A percentile compares a stretch with the other conserved stretches of the same genome.
These are phyloP conservation scores for Parasarocladium wereldwijsianum DNA, from an alignment of 2,329 filamentous ascomycete species.

Conservation along the genomic window DNA sequence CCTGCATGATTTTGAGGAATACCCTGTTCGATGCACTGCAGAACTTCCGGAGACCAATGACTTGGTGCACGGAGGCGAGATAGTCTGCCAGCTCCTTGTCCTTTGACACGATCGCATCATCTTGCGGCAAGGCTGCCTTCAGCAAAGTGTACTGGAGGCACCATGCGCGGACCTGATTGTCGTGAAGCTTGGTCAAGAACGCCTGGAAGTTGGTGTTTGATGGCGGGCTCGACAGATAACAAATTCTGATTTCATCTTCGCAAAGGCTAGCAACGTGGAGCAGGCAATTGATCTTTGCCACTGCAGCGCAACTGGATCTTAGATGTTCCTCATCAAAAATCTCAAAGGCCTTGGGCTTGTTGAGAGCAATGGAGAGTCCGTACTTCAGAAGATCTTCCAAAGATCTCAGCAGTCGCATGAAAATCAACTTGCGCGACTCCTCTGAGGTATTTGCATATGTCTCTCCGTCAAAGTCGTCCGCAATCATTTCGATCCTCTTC, in stretches of 20 bases:
- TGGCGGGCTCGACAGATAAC: constrained; percentile 45
- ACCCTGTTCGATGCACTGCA: constrained; percentile 78
- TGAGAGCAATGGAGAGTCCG: constrained; percentile 52
- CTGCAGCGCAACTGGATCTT: constrained; percentile 52
- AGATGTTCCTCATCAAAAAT: constrained; percentile 73
- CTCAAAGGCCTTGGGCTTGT: constrained; percentile 58
- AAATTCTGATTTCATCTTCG: constrained; percentile 75
- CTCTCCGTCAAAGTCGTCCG: constrained; percentile 47
- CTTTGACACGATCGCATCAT: constrained; percentile 46
- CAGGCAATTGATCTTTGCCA: constrained; percentile 58
- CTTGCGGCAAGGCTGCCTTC: constrained; percentile 60
- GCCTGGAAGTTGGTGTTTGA: constrained; percentile 39
- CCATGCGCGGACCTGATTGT: constrained; percentile 82
- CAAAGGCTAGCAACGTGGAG: constrained; percentile 68
- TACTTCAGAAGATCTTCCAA: constrained; percentile 64
- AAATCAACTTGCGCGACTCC: constrained; percentile 51
- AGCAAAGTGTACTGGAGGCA: constrained; percentile 72
- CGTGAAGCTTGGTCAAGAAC: constrained; percentile 54
- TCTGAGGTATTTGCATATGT: constrained; percentile 43
- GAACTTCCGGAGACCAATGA: constrained; percentile 68
- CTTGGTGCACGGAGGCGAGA: constrained; percentile 68
- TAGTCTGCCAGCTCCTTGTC: constrained; percentile 66
- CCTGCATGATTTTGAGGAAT: constrained; percentile 78
- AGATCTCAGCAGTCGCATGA: constrained; percentile 65
- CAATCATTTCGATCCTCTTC: constrained; percentile 70